A percentile compares a stretch with the other conserved stretches of the same genome.
Evolutionary conservation across 2,329 filamentous ascomycete genomes (phyloP).

Genomic region (Talaromyces sp.): DNA sequence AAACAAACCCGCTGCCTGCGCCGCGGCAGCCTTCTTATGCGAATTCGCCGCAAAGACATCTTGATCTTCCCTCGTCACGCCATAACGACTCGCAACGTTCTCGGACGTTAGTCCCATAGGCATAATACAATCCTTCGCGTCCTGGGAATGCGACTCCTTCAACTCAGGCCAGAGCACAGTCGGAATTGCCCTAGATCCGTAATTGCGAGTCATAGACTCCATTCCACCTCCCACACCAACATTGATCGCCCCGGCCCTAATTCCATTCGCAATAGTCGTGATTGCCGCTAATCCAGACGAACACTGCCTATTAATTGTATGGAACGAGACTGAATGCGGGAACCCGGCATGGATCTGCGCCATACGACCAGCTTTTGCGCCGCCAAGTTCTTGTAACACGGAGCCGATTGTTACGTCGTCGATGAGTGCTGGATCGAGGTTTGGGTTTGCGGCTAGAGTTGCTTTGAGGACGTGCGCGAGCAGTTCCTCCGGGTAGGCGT

Average conservation of each 20-base stretch:
- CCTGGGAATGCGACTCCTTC: slow-evolving; percentile 59
- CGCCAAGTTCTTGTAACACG: slow-evolving; percentile 86
- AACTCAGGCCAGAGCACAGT: slow-evolving; percentile 74
- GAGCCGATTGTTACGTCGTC: slow-evolving; percentile 84
- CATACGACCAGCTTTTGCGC: slow-evolving; percentile 87
- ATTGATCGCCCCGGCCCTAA: slow-evolving; percentile 69
- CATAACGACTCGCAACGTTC: slow-evolving; percentile 78
- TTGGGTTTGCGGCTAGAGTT: slow-evolving; percentile 68
- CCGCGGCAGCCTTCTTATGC: slow-evolving; percentile 69
- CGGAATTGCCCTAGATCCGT: slow-evolving; percentile 79
- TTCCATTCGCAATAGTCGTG: slow-evolving; percentile 68
- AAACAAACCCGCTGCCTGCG: slow-evolving; percentile 68
- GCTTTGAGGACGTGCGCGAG: slow-evolving; percentile 63
- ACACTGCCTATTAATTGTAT: slow-evolving; percentile 88
- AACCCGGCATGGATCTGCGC: slow-evolving; percentile 81
- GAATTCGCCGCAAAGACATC: slow-evolving; percentile 75
- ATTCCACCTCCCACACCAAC: slow-evolving; percentile 81
- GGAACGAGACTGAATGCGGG: slow-evolving; percentile 67
- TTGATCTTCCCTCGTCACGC: slow-evolving; percentile 70
- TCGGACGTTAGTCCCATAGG: slow-evolving; percentile 88
- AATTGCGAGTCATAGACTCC: slow-evolving; percentile 96
- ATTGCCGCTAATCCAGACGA: slow-evolving; percentile 74
- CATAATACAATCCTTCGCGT: slow-evolving; percentile 86
- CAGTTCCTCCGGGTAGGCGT: slow-evolving; percentile 87
- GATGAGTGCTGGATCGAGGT: slow-evolving; percentile 65